Evolutionary conservation across 2,329 filamentous ascomycete genomes (phyloP), one percentile per base, ranked within the genome.

Genomic region (Diaporthe caulivora): DNA sequence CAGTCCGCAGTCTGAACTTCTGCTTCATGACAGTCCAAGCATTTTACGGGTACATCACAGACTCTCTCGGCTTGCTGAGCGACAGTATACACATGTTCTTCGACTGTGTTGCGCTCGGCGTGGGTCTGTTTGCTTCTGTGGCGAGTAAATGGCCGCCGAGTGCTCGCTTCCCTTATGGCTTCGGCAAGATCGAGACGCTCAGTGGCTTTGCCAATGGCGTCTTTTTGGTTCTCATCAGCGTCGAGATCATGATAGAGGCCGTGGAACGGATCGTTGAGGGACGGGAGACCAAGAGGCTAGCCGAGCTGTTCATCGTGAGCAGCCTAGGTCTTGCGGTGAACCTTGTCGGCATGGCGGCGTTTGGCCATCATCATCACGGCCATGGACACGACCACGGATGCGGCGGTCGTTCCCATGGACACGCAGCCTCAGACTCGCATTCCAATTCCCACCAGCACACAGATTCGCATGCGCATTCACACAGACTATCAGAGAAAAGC

Each of bases 11-110:
- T 75, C 89, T 99, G 71, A 99, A 99, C 81, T 95, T 99, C 78
- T 88, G 87, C 9, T 99, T 99, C 82, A 99, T 99, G 97, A 85
- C 94, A 44, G 91, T 99, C 1, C 97, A 99, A 80, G 93, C 95
- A 53, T 95, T 96, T 75, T 99, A 99, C 80, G 97, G 97, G 64
- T 97, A 97, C 78, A 85, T 97, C 15, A 98, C 95, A 4, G 95
- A 97, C 77, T 99, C 97, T 0, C 86, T 99, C 7, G 97, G 97
- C 3, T 88, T 99, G n/a, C 90, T 99, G 24, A 98, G 95, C 77
- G 97, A 99, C 83, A 98, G 95, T 79, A 97, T 99, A 76, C 97
- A 99, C 84, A 99, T 99, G 97, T 96, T 99, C 80, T 98, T 99
- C 79, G 97, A 99, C 83, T 99, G 97, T 78, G 92, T 98, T 47